These are phyloP conservation scores for Phytophthora rubi DNA, from an alignment of 352 stramenopile genomes.

Conservation along the genomic window DNA sequence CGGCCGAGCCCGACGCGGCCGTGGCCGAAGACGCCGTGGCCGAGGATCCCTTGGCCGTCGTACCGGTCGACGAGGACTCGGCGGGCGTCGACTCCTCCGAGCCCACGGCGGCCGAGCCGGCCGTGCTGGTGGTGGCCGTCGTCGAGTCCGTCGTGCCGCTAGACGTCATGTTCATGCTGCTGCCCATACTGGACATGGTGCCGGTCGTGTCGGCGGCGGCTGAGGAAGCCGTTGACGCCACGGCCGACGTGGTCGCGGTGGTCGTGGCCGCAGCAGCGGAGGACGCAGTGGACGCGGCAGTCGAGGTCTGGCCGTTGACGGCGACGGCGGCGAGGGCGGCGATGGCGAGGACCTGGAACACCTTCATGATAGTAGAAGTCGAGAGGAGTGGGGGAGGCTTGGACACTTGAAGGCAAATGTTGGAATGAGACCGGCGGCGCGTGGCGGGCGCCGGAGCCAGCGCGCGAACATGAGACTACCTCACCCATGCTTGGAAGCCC, in stretches of 20 bases:
- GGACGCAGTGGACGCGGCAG: constrained; percentile 1
- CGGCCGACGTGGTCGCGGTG: background rate
- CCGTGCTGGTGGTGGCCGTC: too few species aligned
- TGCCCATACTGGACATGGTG: too few species aligned
- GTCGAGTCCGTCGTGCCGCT: too few species aligned
- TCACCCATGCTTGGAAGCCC: background rate
- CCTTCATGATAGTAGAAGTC: constrained; percentile 22
- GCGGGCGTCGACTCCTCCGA: too few species aligned
- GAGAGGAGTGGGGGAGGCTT: constrained; percentile 9
- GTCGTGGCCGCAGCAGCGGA: constrained; percentile 1
- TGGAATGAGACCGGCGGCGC: constrained; percentile 20
- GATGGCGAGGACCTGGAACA: constrained; percentile 37
- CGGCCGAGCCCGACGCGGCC: too few species aligned
- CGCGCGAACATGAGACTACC: background rate
- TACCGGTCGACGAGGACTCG: too few species aligned
- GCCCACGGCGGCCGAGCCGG: too few species aligned
- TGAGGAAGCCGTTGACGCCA: constrained; percentile 17
- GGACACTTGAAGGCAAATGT: constrained; percentile 20
- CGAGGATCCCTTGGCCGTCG: too few species aligned
- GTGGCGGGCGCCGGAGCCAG: background rate
- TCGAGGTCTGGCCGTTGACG: constrained; percentile 28
- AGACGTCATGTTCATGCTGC: too few species aligned
- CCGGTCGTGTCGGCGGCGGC: constrained; percentile 16
- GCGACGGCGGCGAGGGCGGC: constrained; percentile 30
- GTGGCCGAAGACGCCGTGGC: too few species aligned